Base-by-base conservation (phyloP, 1,284 basidiomycete genomes). In the Irpex sp. region DNA sequence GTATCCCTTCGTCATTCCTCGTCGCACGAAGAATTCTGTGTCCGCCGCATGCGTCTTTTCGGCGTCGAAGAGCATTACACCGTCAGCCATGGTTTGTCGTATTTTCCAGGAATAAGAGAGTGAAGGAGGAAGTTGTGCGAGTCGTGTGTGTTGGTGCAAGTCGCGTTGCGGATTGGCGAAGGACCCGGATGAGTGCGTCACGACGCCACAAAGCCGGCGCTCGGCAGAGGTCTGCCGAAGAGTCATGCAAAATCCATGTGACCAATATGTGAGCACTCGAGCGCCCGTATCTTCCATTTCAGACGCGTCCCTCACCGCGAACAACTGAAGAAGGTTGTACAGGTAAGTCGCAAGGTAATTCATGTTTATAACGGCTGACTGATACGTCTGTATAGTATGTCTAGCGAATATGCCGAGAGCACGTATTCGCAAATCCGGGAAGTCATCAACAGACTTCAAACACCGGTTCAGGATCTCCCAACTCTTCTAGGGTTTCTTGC, bases 1-100 rank as follows among this genome's bases (percentile, higher is more conserved):
- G 70, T 89, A 91, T 17, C 89, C 88, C 70, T 84, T 82, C 40
- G 77, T 82, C 81, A 85, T 85, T 54, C 83, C 81, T 65, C 86
- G 80, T 52, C 87, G 82, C 51, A 88, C 82, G 26, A 91, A 81
- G 71, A 80, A 85, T 63, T 83, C 76, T 5, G 75, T 74, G 60
- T 80, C 78, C 19, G 73, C 77, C 51, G 72, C 68, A 62, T 75
- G 76, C 1, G 72, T 74, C 49, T 71, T 65, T 2, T 71, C 49
- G 0, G 68, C 67, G 1, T 70, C 69, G 11, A 69, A 64, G 9
- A 70, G 64, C 5, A 68, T 62, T 56, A 70, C 62, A 57, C 67
- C 64, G 64, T 73, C 72, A 17, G 69, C 58, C 71, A 73, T 72
- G 8, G 37, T 36, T 51, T 9, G 4, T n/a, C 11, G 49, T 19